phyloP scores from a whole-genome alignment of 2,329 filamentous ascomycete species.

The Rosellinia necatrix region DNA sequence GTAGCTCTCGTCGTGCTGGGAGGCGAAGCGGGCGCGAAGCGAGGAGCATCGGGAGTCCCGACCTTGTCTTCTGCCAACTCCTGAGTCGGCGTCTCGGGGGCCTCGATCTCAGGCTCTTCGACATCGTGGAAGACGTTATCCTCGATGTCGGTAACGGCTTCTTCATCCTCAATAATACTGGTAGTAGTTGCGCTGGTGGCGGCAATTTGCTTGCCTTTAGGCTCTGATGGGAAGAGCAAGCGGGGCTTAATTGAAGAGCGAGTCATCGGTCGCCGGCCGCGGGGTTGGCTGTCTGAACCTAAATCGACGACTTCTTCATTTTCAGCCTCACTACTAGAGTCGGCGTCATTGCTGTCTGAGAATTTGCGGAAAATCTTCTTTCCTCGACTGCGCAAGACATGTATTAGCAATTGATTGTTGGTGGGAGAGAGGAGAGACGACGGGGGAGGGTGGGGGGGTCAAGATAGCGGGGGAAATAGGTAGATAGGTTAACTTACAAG shows the following conservation, averaged over 20 bases:
- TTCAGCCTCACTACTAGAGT: slow-evolving; percentile 41
- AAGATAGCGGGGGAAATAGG: too few relatives aligned
- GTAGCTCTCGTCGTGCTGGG: slow-evolving; percentile 66
- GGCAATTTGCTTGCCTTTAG: slow-evolving; percentile 50
- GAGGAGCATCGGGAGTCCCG: slow-evolving; percentile 59
- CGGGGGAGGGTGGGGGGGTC: slow-evolving; percentile 9
- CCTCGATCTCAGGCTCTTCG: slow-evolving; percentile 42
- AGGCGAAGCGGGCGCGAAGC: slow-evolving; percentile 63
- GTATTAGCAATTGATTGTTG: slow-evolving; percentile 34
- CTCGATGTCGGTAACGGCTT: slow-evolving; percentile 64
- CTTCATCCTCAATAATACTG: slow-evolving; percentile 56
- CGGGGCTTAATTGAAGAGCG: slow-evolving; percentile 74
- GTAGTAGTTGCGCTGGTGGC: slow-evolving; percentile 44
- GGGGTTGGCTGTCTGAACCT: slow-evolving; percentile 36
- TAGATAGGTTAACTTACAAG: slow-evolving; percentile 83
- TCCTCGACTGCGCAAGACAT: slow-evolving; percentile 63
- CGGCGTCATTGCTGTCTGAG: slow-evolving; percentile 46
- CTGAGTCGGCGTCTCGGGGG: slow-evolving; percentile 44
- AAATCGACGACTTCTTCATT: slow-evolving; percentile 26
- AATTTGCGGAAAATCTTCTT: slow-evolving; percentile 79
- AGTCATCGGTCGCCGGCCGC: slow-evolving; percentile 52
- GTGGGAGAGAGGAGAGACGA: slow-evolving; percentile 14
- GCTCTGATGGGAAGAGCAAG: slow-evolving; percentile 67
- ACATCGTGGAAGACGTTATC: slow-evolving; percentile 50
- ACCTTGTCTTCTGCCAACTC: slow-evolving; percentile 43